Percentiles rank a stretch among this genome's conserved stretches.
Conservation (phyloP, 306 rosid species). For the Hippophae rhamnoides region DNA sequence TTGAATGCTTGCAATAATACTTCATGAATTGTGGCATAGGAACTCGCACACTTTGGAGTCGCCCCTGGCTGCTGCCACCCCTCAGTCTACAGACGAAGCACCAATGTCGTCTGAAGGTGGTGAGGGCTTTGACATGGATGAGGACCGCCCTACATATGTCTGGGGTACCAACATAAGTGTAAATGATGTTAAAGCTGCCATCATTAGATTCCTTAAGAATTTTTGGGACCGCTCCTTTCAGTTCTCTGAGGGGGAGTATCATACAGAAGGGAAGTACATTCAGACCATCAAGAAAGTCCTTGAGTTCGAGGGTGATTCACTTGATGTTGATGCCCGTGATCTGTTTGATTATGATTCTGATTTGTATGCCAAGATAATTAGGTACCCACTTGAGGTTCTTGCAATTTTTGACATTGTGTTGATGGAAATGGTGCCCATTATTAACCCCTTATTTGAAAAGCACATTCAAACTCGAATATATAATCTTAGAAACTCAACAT, state of each 20-base stretch:
- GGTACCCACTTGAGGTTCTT: slow-evolving; percentile 92
- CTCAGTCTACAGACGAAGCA: slow-evolving; percentile 61
- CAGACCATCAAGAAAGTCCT: slow-evolving; percentile 52
- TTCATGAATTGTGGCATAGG: no score
- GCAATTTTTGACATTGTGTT: slow-evolving; percentile 88
- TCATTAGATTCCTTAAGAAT: slow-evolving; percentile 63
- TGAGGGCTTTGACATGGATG: slow-evolving; percentile 64
- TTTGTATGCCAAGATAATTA: slow-evolving; percentile 82
- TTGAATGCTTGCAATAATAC: no score
- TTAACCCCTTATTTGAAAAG: slow-evolving; percentile 73
- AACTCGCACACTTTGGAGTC: no score
- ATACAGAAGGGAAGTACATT: slow-evolving; percentile 70
- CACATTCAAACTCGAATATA: slow-evolving; percentile 87
- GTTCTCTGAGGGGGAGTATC: slow-evolving; percentile 40
- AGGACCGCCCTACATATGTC: slow-evolving; percentile 69
- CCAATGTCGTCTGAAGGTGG: slow-evolving; percentile 77
- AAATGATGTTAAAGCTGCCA: slow-evolving; percentile 78
- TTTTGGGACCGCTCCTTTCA: slow-evolving; percentile 46
- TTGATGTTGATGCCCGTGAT: slow-evolving; percentile 69
- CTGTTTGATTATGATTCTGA: slow-evolving; percentile 85
- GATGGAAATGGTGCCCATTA: slow-evolving; percentile 81
- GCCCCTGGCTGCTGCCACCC: slow-evolving; percentile 40
- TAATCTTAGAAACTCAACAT: slow-evolving; percentile 62
- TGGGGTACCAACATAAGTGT: slow-evolving; percentile 99
- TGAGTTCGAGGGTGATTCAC: slow-evolving; percentile 71